Evolutionary conservation across 140 eudicot species (phyloP), one percentile per base, ranked within the genome.

Genomic region (Anethum foeniculum): DNA sequence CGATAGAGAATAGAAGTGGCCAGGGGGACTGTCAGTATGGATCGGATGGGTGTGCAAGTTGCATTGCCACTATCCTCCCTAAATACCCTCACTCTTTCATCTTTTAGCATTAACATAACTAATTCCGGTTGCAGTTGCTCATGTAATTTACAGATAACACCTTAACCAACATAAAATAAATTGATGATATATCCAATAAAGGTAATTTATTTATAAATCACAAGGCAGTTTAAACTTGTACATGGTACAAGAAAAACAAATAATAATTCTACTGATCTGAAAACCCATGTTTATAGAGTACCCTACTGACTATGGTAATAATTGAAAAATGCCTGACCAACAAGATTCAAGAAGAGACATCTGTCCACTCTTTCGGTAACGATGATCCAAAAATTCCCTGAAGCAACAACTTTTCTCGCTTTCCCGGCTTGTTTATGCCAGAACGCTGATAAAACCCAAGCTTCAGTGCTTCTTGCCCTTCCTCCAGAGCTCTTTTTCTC

Each of bases 401-500:
- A 75, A 75, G 79, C 62, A 75, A 75, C 43, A 27, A 0, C 5
- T 46, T 47, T n/a, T 75, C 62, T 48, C 62, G 54, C 79, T 75
- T 75, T 75, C 60, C 38, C 0, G 28, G 64, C 39, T 47, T 75
- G 43, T 75, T 75, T 27, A 47, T 75, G 64, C 43, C 25, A n/a
- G 79, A 75, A 75, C 38, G 27, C 39, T 25, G 43, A 7, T 75
- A 62, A 18, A 75, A 52, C 12, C 79, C 79, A 75, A 75, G 79
- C 39, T 75, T 27, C 44, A 75, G 27, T 44, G 64, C 79, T 48
- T 75, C 32, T 75, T 49, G 41, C 41, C 79, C 79, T 75, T 47
- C 79, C 34, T 75, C 79, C 54, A 75, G 41, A 46, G 62, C 25
- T 75, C 79, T 46, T 75, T 75, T 75, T 48, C 79, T 75, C 62